Percentiles rank a stretch among this genome's conserved stretches.
These are phyloP conservation scores for Citrus medica DNA, from an alignment of 345 rosid genomes.

Conservation along the genomic window DNA sequence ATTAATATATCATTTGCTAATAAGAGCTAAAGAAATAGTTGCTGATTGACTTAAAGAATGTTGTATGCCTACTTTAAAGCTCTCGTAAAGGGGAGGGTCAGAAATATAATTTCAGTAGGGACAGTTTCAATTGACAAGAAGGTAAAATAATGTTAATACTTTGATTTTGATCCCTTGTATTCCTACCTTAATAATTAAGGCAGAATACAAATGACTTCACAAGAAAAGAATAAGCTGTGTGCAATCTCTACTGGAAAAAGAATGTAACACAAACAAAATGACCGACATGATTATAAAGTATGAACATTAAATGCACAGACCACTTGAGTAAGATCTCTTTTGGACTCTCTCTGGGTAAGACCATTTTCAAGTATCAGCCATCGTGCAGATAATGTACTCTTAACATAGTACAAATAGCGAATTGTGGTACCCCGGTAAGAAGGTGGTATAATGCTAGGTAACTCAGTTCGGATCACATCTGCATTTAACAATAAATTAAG, in stretches of 20 bases:
- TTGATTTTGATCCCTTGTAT: neutral
- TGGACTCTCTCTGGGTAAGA: conserved; percentile 37
- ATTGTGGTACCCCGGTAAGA: conserved; percentile 81
- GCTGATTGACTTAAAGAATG: neutral
- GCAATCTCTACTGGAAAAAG: no score
- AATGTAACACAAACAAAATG: conserved; percentile 6
- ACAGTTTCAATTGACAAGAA: neutral
- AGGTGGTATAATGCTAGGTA: conserved; percentile 81
- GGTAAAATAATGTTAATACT: neutral
- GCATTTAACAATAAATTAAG: conserved; percentile 6
- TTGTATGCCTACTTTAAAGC: no score
- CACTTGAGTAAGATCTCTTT: conserved; percentile 54
- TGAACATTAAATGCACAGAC: conserved; percentile 41
- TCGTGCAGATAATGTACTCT: conserved; percentile 51
- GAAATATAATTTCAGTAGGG: neutral
- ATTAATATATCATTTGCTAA: no score
- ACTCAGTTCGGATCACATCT: conserved; percentile 69
- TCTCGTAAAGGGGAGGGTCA: neutral
- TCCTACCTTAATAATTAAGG: neutral
- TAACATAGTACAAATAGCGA: conserved; percentile 82
- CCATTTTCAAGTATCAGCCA: conserved; percentile 72
- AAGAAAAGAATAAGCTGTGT: neutral
- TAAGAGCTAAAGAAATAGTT: no score
- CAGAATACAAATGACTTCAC: neutral
- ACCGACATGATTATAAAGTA: conserved; percentile 11